Conservation (phyloP, 139 green algal genomes). For the Chlamydomonas eustigma region DNA sequence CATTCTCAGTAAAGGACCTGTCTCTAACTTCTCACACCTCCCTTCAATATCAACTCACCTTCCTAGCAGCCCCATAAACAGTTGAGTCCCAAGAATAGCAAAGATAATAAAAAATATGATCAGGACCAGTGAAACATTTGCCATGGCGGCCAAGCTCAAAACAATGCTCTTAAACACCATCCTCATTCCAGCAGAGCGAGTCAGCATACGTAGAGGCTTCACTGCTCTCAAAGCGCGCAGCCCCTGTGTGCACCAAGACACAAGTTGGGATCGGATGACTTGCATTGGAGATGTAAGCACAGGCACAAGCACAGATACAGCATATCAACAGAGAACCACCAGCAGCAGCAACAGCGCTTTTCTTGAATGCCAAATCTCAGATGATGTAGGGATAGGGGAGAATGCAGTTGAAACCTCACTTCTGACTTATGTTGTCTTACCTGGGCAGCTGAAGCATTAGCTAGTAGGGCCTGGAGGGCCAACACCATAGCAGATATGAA, state of each 20-base stretch:
- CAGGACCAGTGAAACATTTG: conserved; percentile 71
- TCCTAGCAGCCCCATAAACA: conserved; percentile 57
- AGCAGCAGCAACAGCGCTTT: background rate
- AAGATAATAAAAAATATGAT: conserved; percentile 81
- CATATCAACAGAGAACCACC: too few species aligned
- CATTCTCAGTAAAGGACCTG: too few species aligned
- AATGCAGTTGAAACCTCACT: too few species aligned
- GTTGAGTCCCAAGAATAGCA: conserved; percentile 78
- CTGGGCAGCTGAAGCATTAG: conserved; percentile 14
- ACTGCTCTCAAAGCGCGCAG: conserved; percentile 64
- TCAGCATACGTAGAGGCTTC: conserved; percentile 71
- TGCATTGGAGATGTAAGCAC: background rate
- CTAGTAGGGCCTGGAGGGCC: conserved; percentile 27
- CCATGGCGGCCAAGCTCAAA: conserved; percentile 63
- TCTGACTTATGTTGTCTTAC: too few species aligned
- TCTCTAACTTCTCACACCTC: too few species aligned
- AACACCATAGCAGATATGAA: conserved; percentile 37
- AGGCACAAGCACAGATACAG: too few species aligned
- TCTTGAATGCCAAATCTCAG: conserved; percentile 15
- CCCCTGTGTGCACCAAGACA: too few species aligned
- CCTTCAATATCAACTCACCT: conserved; percentile 20
- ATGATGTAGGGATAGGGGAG: too few species aligned
- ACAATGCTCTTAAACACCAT: conserved; percentile 74
- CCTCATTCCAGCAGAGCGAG: conserved; percentile 64
- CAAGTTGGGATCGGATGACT: background rate